Conservation (phyloP, 2,329 filamentous ascomycete genomes). For the Phialophora macrospora region DNA sequence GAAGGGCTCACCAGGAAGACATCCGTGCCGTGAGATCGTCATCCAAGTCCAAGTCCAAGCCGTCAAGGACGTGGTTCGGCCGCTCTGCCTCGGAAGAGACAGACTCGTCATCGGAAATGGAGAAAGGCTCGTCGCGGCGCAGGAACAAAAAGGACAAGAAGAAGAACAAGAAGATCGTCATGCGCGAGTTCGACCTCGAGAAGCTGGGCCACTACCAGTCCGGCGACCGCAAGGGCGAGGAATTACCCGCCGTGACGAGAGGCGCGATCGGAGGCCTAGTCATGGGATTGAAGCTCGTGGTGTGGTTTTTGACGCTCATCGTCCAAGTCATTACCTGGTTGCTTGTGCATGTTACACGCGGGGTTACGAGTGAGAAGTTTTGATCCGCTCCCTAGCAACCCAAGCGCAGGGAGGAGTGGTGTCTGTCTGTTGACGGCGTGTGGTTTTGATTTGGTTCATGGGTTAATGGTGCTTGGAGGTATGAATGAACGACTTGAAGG, state of each 20-base stretch:
- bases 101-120: conserved; percentile 15
- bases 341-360: conserved; percentile 47
- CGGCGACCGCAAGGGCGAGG: conserved; percentile 47
- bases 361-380: conserved; percentile 50
- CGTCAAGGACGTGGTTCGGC: conserved; percentile 34
- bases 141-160: conserved; percentile 25
- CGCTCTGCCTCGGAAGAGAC: conserved; percentile 17
- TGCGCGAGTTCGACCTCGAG: conserved; percentile 54
- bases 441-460: neutral
- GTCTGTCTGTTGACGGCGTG: neutral
- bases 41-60: conserved; percentile 22
- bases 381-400: conserved; percentile 28
- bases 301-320: conserved; percentile 46
- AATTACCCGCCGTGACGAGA: conserved; percentile 48
- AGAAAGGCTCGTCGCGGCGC: conserved; percentile 21
- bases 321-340: conserved; percentile 51
- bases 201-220: conserved; percentile 50
- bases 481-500: no score
- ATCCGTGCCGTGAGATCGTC: conserved; percentile 18
- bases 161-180: conserved; percentile 44
- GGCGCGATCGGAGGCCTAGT: conserved; percentile 47
- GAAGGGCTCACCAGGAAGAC: conserved; percentile 42
- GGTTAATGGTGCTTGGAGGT: neutral
- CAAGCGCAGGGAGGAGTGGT: neutral
- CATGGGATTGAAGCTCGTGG: conserved; percentile 46